Evolutionary conservation across 768 basidiomycete genomes (phyloP), one percentile per base, ranked within the genome.

Genomic region (Terana coerulea): DNA sequence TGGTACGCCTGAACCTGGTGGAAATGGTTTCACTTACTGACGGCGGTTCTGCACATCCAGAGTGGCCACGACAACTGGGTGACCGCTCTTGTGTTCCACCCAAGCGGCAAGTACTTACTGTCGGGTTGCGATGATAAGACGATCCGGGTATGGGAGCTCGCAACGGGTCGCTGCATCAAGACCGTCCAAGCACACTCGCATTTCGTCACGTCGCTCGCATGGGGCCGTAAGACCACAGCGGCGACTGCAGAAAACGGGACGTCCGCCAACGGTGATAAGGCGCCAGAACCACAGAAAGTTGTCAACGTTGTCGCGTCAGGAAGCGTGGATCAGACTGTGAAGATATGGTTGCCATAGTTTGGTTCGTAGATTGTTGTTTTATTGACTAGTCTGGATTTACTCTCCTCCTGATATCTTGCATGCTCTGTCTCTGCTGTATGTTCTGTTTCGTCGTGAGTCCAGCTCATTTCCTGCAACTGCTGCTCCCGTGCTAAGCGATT

Each of bases 61-160:
- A 74, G 79, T 31, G 88, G 88, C 11, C 87, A 95, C 62, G 91
- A 94, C 67, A 91, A 92, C 60, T 95, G 93, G 93, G 77, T 95
- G 45, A 83, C 91, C 51, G 88, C 84, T 0, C 75, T 95, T 37
- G 82, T 88, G 15, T 95, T 95, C 73, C 93, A 95, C 68, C 93
- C 93, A 0, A 81, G 81, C 9, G 93, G 93, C 14, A 94, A 94
- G 67, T 87, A 83, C 65, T 79, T 95, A 11, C 75, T 95, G n/a
- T 93, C 91, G 8, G 90, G 88, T 3, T 88, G 90, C 11, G 93
- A 95, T 66, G 93, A 95, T 74, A 90, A 93, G 69, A 90, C 90
- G 9, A 81, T 95, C 58, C 83, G 90, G 8, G 78, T 95, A 8
- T 95, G 93, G 93, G 93, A 95, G 61, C 72, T 95, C 30, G 76